Evolutionary conservation across 768 basidiomycete genomes (phyloP), one percentile per base, ranked within the genome.

Genomic region (Wakefieldia striispora): DNA sequence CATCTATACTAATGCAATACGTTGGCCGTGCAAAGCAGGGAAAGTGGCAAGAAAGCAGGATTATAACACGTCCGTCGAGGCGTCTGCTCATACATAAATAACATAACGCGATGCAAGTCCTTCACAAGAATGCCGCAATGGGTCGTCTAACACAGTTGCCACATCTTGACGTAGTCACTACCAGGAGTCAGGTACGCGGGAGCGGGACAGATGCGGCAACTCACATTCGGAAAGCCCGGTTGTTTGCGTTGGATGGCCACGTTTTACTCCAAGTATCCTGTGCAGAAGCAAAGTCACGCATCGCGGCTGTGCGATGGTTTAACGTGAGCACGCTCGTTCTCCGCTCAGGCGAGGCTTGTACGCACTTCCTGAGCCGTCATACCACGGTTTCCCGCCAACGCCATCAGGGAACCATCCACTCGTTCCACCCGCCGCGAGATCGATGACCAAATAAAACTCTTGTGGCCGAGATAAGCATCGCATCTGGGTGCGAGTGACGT

Each of bases 371-470:
- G 78, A 78, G 16, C 70, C 70, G 62, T 91, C 83, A 27, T 83
- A 74, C 89, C 88, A 91, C 19, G 60, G 49, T 21, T 66, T 66
- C 12, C 76, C 72, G 16, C 90, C 91, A 38, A 87, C 80, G 10
- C 74, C 17, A 31, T 66, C 65, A 1, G 65, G 65, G 46, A 66
- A 66, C 65, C 65, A 66, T 26, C 84, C 91, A 55, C 81, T 90
- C 33, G 88, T 91, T 2, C 84, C 84, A 10, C 92, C 92, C 10
- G 81, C 89, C 2, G 84, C 90, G 31, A 94, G 78, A 64, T 88
- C 79, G 62, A 95, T 70, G 59, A 91, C 82, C 21, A 94, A 70
- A 70, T 89, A 94, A 68, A 95, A 93, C 16, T 82, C 84, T n/a
- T 82, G 48, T 34, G 13, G 8, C 6, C 14, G 14, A 33, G 33